Evolutionary conservation across 495 filamentous ascomycete genomes (phyloP), one percentile per base, ranked within the genome.

Genomic region (Podospora pseudopauciseta): DNA sequence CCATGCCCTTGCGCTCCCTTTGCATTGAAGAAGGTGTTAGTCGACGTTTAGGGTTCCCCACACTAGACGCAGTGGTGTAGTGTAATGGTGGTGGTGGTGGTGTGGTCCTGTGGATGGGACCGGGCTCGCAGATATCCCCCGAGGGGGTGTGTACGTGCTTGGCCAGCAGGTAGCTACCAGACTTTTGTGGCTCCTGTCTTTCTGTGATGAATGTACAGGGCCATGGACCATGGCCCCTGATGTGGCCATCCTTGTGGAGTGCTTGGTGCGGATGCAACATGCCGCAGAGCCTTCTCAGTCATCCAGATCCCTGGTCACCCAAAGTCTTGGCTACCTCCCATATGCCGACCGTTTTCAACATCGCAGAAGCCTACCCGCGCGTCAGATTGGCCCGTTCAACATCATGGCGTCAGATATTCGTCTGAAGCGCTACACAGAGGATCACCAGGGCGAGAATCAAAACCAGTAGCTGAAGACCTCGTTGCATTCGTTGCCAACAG

Each of bases 361-460:
- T 49, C 15, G 39, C 7, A 49, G 39, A 49, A 71, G 71, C 70
- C 55, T 64, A 70, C 67, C 66, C 70, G 67, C 69, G 77, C 76
- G 68, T 76, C 72, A 77, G 73, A 74, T 75, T 75, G 72, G 71
- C 60, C 69, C 71, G 74, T 73, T 64, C 74, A 69, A 75, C 72
- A 77, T 77, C 76, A 78, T 79, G 76, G 77, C 78, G 77, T 78
- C 72, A 77, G 72, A 77, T 71, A 71, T 70, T 75, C 75, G 75
- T 77, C 77, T 77, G 72, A 75, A 79, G 69, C 74, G 74, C 70
- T 67, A 30, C 75, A 68, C 72, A 76, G 71, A 74, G 76, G 68
- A 68, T 60, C 53, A 65, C 61, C 5, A 11, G 15, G 39, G 13
- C 7, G 39, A 16, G 39, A 49, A 49, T 72, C 58, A 44, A 67